Base-by-base conservation (phyloP, 345 rosid species). In the Camelina hispida region DNA sequence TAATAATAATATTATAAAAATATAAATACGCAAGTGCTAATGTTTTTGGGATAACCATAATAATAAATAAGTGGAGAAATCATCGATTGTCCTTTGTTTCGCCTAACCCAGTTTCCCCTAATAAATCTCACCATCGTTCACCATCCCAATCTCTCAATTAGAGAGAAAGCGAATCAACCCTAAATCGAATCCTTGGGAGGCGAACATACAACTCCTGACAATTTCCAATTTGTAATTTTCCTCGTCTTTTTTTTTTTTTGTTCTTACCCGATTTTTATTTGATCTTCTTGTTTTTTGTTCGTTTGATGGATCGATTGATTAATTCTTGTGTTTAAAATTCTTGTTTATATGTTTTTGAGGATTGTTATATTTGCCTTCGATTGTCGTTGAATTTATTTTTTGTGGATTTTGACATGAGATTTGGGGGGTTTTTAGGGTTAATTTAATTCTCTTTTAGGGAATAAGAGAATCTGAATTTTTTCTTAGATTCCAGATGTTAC, bases 211-310 rank as follows among this genome's bases (percentile, higher is more conserved):
- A 28, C 59, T 75, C 42, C 14, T 72, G 5, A 25, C 6, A 18
- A 8, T 52, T 60, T 77, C 71, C 76, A 57, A 62, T 80, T 76
- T 66, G 87, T 87, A 85, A 87, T 62, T 77, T 77, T 38, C 5
- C 72, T 67, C 72, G 28, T 69, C 82, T 34, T 34, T 34, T 1
- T 34, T 32, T 32, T 6, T 6, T 7, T 78, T 56, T 18, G 30
- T 28, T 28, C 30, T 43, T 55, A 38, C 22, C 38, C 7, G 4
- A 74, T 35, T 25, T 28, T 48, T 11, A 3, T 46, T 28, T 20
- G 62, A 56, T 66, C 28, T 62, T 37, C 2, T n/a, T n/a, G n/a
- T n/a, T 11, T 43, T 17, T 34, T 28, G 17, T 62, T 2, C 14
- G 9, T 51, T 44, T 62, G 52, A 35, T 47, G 25, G 68, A 71